These are phyloP conservation scores for Jamesozyma rosinii DNA, from an alignment of 805 yeast genomes.

Conservation along the genomic window DNA sequence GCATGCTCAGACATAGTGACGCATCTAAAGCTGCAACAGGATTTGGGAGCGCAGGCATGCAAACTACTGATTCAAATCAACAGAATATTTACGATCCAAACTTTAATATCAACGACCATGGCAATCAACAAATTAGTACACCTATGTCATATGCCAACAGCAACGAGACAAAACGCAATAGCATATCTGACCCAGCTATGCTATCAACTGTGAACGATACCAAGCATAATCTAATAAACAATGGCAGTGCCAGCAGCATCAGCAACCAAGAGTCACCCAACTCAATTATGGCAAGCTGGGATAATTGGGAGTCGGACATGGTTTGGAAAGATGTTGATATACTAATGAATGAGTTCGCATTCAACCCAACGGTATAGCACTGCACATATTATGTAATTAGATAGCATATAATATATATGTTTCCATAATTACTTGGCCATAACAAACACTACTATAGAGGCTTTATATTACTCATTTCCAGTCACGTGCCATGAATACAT, in stretches of 20 bases:
- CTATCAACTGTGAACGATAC: neutral
- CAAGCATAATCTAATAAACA: neutral
- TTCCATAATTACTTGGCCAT: too few species aligned
- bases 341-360: conserved; percentile 88
- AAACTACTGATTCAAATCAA: neutral
- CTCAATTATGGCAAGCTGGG: conserved; percentile 31
- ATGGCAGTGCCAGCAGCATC: neutral
- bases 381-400: neutral
- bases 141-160: neutral
- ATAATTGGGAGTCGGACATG: conserved; percentile 37
- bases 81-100: neutral
- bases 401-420: neutral
- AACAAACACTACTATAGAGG: neutral
- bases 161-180: neutral
- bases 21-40: too few species aligned
- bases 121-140: neutral
- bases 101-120: neutral
- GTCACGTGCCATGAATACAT: neutral
- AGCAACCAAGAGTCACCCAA: conserved; percentile 23
- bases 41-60: too few species aligned
- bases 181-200: neutral
- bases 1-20: too few species aligned
- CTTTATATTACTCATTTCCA: neutral
- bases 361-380: conserved; percentile 45
- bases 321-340: conserved; percentile 73